Conservation (phyloP, 495 filamentous ascomycete species). For the Xylaria flabelliformis region DNA sequence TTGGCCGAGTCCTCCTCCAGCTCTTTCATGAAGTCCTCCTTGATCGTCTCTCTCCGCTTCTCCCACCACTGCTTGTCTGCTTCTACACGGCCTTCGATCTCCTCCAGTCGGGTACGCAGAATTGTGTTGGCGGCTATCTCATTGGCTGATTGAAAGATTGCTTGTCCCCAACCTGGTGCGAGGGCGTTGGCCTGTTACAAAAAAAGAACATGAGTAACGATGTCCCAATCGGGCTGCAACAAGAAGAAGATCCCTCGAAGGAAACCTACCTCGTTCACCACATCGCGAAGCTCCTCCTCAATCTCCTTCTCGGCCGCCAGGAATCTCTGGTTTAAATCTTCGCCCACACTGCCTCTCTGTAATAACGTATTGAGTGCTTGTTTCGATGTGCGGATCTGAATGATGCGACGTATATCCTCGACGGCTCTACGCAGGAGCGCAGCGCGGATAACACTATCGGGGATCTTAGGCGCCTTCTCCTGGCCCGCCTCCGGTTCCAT, state of each 20-base stretch:
- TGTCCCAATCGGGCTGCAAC: background rate
- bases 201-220: constrained; percentile 17
- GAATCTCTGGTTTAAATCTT: constrained; percentile 96
- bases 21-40: constrained; percentile 85
- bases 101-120: constrained; percentile 75
- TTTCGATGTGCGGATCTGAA: constrained; percentile 84
- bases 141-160: constrained; percentile 91
- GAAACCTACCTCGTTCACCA: constrained; percentile 80
- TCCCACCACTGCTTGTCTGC: constrained; percentile 85
- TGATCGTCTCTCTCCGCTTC: constrained; percentile 72
- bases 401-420: constrained; percentile 89
- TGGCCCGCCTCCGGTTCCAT: constrained; percentile 72
- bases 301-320: constrained; percentile 93
- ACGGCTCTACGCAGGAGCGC: constrained; percentile 87
- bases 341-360: constrained; percentile 90
- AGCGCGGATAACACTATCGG: constrained; percentile 85
- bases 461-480: constrained; percentile 75
- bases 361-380: constrained; percentile 80
- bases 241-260: background rate
- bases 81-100: constrained; percentile 72
- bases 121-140: constrained; percentile 80
- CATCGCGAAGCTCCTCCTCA: constrained; percentile 92
- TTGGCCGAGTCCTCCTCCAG: constrained; percentile 62
- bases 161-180: constrained; percentile 83
- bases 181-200: constrained; percentile 81